phyloP scores from a whole-genome alignment of 2,329 filamentous ascomycete genomes.

The Sarocladiaceae sp. region DNA sequence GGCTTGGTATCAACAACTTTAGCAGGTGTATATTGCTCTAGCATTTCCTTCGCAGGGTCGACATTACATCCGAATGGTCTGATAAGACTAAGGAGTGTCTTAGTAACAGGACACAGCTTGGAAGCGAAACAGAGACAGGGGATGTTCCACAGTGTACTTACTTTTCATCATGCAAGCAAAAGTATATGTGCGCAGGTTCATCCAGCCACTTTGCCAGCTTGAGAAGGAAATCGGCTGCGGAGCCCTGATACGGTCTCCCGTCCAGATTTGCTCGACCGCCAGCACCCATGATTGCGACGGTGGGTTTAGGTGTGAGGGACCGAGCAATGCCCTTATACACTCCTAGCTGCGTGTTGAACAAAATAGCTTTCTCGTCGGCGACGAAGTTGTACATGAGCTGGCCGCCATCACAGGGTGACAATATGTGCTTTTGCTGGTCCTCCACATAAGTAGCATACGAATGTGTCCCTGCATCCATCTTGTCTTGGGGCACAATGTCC shows the following conservation, averaged over 20 bases:
- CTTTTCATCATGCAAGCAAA: background rate
- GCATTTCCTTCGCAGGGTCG: too few relatives aligned
- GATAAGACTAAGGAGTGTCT: too few relatives aligned
- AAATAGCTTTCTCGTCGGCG: constrained; percentile 15
- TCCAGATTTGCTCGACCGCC: constrained; percentile 19
- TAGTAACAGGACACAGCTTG: too few relatives aligned
- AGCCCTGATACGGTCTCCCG: constrained; percentile 13
- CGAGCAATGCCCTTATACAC: constrained; percentile 11
- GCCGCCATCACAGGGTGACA: constrained; percentile 19
- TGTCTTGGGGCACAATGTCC: constrained; percentile 9
- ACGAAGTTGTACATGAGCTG: constrained; percentile 21
- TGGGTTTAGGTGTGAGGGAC: constrained; percentile 19
- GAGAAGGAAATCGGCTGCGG: background rate
- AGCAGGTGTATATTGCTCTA: too few relatives aligned
- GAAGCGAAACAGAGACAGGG: too few relatives aligned
- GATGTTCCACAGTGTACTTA: too few relatives aligned
- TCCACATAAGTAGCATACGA: background rate
- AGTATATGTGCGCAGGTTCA: background rate
- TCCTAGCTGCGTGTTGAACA: constrained; percentile 19
- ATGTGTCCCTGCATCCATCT: background rate
- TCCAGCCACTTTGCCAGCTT: background rate
- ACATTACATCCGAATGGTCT: too few relatives aligned
- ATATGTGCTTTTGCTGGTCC: constrained; percentile 3
- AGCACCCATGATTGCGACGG: constrained; percentile 18
- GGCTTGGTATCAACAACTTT: too few relatives aligned